Evolutionary conservation across 2,329 filamentous ascomycete species (phyloP).

Genomic region (Exophiala calicioides): DNA sequence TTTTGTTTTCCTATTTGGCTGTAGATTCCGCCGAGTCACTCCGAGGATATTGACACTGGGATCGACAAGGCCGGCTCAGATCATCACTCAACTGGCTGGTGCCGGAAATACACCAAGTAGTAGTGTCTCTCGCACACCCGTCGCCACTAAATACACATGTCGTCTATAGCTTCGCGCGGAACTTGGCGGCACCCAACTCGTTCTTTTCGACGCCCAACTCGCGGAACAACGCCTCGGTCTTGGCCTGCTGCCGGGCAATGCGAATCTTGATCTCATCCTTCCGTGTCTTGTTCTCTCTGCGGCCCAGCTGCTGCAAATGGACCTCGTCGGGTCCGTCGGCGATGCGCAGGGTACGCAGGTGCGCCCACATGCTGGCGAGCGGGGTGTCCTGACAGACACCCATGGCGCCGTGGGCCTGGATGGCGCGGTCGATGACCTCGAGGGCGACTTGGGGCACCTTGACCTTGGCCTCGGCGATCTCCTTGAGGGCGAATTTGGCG

Average conservation of each 20-base stretch:
- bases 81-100: too few species aligned
- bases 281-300: slow-evolving; percentile 51
- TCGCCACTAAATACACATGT: not conserved
- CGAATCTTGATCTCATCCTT: slow-evolving; percentile 20
- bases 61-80: too few species aligned
- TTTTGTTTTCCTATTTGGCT: too few species aligned
- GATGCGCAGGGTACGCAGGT: slow-evolving; percentile 79
- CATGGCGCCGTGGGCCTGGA: slow-evolving; percentile 88
- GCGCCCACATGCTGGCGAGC: slow-evolving; percentile 69
- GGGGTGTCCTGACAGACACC: slow-evolving; percentile 95
- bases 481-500: slow-evolving; percentile 84
- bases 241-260: slow-evolving; percentile 16
- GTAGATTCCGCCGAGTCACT: too few species aligned
- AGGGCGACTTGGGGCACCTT: slow-evolving; percentile 80
- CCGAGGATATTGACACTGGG: too few species aligned
- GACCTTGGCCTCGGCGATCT: slow-evolving; percentile 95
- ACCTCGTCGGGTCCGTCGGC: slow-evolving; percentile 97
- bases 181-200: slow-evolving; percentile 21
- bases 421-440: slow-evolving; percentile 89
- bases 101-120: too few species aligned
- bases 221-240: slow-evolving; percentile 21
- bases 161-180: slow-evolving; percentile 19
- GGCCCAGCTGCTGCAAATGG: slow-evolving; percentile 64
- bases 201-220: slow-evolving; percentile 15
- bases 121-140: not conserved